These are phyloP conservation scores for Sporodiniella umbellata DNA, from an alignment of 371 early-diverging fungal genomes.

Conservation along the genomic window DNA sequence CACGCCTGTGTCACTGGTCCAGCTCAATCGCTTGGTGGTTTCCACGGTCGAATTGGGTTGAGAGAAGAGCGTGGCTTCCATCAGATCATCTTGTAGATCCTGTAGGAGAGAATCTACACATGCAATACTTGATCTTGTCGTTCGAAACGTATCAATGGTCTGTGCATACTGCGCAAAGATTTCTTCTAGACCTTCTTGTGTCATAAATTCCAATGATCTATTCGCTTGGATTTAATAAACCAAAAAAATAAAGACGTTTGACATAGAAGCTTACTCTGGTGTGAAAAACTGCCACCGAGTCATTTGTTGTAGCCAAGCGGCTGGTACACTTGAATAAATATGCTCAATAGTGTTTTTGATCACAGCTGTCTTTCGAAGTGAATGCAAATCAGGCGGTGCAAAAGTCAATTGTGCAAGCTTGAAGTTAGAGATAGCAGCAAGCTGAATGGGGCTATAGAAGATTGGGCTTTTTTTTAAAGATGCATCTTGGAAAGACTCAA, in stretches of 20 bases:
- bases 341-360: constrained; percentile 46
- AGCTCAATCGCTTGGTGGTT: constrained; percentile 33
- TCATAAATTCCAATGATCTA: constrained; percentile 46
- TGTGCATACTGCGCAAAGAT: constrained; percentile 46
- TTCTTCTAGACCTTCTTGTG: constrained; percentile 42
- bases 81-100: constrained; percentile 21
- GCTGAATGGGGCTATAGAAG: constrained; percentile 43
- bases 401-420: constrained; percentile 56
- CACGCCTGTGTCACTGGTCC: constrained; percentile 40
- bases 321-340: constrained; percentile 39
- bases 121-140: constrained; percentile 23
- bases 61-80: neutral
- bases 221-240: no score
- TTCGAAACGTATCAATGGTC: constrained; percentile 43
- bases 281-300: constrained; percentile 53
- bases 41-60: no score
- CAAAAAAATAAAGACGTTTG: no score
- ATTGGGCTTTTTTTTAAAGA: neutral
- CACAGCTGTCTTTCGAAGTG: constrained; percentile 45
- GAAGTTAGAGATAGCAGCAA: constrained; percentile 52
- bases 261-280: constrained; percentile 42
- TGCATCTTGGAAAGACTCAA: no score
- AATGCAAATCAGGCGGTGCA: constrained; percentile 46
- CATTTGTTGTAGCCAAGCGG: constrained; percentile 53
- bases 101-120: neutral